Base-by-base conservation (phyloP, 805 yeast genomes). In the Candida verbasci region DNA sequence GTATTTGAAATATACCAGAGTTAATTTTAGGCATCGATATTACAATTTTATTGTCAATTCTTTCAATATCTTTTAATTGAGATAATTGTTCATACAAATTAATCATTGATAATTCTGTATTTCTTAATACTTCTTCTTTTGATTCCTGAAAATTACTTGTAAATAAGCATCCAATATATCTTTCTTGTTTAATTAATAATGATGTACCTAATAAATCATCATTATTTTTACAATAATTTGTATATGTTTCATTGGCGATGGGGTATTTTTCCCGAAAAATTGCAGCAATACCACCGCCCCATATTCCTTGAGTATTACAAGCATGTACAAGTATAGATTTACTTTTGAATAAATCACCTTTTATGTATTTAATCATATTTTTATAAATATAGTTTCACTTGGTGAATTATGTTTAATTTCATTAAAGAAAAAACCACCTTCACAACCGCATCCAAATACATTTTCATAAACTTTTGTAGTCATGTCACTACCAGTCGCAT, bases 241-340 rank as follows among this genome's bases (percentile, higher is more conserved):
- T 45, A 48, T 86, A 84, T 3, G 48, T 44, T 30, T 53, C 45
- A 47, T 74, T 82, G 3, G 91, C 74, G 2, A 62, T 49, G 2
- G 86, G 88, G 53, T 70, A 86, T 31, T 62, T 55, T 12, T 47
- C 37, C 17, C 68, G 72, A 49, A 86, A 76, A 17, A 60, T 72
- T 3, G 65, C 65, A 0, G 95, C 95, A 2, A 86, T 74, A 0
- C 95, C 96, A 3, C 86, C 91, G 3, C 93, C 93, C 95, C 95
- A 86, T 1, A 67, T 50, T 0, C 95, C 95, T 17, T 68, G 64
- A 25, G 87, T 78, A 52, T 86, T 86, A 50, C 95, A 86, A 0
- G 95, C 78, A 53, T 86, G 95, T 1, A 83, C 83, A 4, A 86
- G 53, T 0, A 78, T 52, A 1, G 39, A 34, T 2, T 40, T 36